Base-by-base conservation (phyloP, 495 filamentous ascomycete species). In the Hypoxylon lienhwacheense region DNA sequence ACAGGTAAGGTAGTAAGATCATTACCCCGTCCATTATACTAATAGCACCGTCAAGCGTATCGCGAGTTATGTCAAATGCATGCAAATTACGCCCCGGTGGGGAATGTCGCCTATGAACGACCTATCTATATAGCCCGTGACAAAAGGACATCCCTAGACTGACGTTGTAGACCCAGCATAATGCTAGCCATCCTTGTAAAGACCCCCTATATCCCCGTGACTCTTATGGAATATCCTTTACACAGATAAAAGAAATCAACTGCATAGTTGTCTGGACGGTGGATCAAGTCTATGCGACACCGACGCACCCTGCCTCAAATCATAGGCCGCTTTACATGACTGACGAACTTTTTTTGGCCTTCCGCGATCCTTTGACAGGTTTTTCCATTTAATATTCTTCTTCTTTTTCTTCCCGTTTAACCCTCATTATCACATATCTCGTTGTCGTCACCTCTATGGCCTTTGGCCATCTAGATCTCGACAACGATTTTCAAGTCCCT, bases 121-220 rank as follows among this genome's bases (percentile, higher is more conserved):
- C 47, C 42, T 14, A 56, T 61, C 58, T 56, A 50, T 56, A 61
- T 61, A 61, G 58, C 58, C 51, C 35, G 19, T 31, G 45, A 61
- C 58, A 61, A 55, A 61, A 48, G 47, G 53, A 61, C 37, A 24
- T 37, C 22, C 50, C 51, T 47, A 51, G 47, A 47, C 25, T 34
- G 47, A 37, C 35, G 40, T 49, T 34, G 40, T 47, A 28, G 45
- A 46, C 47, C 31, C 47, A 51, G 47, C 49, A 41, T 46, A 40
- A 52, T 50, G 39, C 47, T 47, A 61, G 34, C 55, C 51, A 47
- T 61, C 22, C 47, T 14, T 52, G 57, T 46, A 55, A 47, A 49
- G 25, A 40, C 40, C 12, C 51, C 51, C 39, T 47, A 51, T 43
- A 19, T 46, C 37, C 47, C 35, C 46, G 14, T 31, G 28, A 51